Conservation (phyloP, 2,329 filamentous ascomycete species). For the Colletotrichum gloeosporioides region DNA sequence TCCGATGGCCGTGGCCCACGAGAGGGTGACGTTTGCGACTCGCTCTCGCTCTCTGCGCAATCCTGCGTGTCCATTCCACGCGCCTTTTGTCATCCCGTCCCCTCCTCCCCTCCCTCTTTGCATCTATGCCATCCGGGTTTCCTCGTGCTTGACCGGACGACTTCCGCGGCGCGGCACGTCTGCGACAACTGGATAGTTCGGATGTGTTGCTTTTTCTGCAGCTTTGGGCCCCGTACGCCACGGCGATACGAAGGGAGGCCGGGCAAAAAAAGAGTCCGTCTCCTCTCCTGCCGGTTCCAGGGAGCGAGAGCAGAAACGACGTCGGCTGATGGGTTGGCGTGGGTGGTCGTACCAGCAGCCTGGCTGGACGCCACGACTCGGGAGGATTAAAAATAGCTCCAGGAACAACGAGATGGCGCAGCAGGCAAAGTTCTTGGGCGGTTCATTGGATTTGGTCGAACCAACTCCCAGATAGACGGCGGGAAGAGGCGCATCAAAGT, state of each 20-base stretch:
- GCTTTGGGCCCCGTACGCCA: neutral
- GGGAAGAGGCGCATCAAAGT: neutral
- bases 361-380: neutral
- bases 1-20: neutral
- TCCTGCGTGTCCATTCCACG: neutral
- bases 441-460: neutral
- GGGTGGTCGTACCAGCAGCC: neutral
- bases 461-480: neutral
- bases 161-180: constrained; percentile 3
- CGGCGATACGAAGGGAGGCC: neutral
- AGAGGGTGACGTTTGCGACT: constrained; percentile 4
- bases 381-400: neutral
- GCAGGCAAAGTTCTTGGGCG: neutral
- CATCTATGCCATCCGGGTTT: neutral
- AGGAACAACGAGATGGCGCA: neutral
- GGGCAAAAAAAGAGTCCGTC: neutral
- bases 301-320: neutral
- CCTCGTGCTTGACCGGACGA: neutral
- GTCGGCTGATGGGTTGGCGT: neutral
- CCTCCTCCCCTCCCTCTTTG: neutral
- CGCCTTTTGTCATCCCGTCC: neutral
- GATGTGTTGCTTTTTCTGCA: neutral
- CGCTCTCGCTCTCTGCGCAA: neutral
- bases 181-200: neutral
- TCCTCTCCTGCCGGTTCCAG: neutral